phyloP scores from a whole-genome alignment of 2,329 filamentous ascomycete genomes.

The Monosporascus sp. region DNA sequence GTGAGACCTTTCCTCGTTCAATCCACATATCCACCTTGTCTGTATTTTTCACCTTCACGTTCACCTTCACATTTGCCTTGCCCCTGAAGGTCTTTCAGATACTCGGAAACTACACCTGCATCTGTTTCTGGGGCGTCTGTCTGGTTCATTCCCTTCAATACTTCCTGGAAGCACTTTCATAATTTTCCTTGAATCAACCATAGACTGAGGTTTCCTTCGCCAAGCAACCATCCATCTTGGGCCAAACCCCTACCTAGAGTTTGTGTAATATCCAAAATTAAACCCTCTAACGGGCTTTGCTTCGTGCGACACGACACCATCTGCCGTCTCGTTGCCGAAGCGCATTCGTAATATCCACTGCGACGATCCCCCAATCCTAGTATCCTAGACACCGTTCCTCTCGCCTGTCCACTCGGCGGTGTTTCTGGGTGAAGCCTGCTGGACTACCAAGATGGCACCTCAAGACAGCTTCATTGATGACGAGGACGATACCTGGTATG shows the following conservation, averaged over 20 bases:
- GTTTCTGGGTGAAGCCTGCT: neutral
- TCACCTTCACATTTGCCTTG: neutral
- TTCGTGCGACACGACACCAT: neutral
- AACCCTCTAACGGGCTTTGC: neutral
- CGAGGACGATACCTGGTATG: slow-evolving; percentile 65
- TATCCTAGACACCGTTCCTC: neutral
- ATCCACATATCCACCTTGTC: neutral
- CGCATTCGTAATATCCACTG: neutral
- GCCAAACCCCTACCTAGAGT: no score
- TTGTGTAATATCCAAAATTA: neutral
- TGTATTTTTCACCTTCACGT: neutral
- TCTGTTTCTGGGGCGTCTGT: neutral
- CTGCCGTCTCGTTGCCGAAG: neutral
- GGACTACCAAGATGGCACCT: slow-evolving; percentile 49
- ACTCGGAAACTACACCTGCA: neutral
- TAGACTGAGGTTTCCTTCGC: neutral
- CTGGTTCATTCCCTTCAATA: neutral
- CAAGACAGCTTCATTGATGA: slow-evolving; percentile 68
- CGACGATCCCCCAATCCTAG: neutral
- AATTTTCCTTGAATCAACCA: neutral
- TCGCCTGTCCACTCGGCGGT: neutral
- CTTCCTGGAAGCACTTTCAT: neutral
- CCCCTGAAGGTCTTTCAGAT: neutral
- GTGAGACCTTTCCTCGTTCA: neutral
- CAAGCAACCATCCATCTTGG: no score